phyloP scores from a whole-genome alignment of 2,329 filamentous ascomycete genomes.

The Hymenoscyphus occultus region DNA sequence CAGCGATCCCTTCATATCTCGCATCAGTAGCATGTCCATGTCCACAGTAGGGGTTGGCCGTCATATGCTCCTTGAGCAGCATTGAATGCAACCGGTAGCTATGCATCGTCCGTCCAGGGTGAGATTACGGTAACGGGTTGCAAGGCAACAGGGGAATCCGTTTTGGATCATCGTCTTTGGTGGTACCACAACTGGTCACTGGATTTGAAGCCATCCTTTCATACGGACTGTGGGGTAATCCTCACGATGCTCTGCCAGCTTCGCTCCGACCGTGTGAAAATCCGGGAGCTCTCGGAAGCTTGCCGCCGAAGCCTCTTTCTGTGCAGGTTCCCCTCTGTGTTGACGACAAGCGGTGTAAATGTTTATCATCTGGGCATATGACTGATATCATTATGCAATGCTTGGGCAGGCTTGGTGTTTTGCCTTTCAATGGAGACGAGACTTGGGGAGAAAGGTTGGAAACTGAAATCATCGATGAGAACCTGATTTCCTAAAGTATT shows the following conservation, averaged over 20 bases:
- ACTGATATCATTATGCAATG: background rate
- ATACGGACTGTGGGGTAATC: background rate
- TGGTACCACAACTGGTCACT: slow-evolving; percentile 6
- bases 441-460: background rate
- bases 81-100: background rate
- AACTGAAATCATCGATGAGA: background rate
- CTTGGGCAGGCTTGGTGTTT: background rate
- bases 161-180: background rate
- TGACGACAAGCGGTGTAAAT: background rate
- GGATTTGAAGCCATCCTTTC: background rate
- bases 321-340: background rate
- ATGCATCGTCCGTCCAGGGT: background rate
- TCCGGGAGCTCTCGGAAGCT: background rate
- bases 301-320: slow-evolving; percentile 4
- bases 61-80: background rate
- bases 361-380: background rate
- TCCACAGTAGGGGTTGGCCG: background rate
- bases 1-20: background rate
- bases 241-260: background rate
- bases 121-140: background rate
- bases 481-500: background rate
- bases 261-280: background rate
- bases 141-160: background rate
- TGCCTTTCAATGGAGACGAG: background rate
- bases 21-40: slow-evolving; percentile 3